These are phyloP conservation scores for Leccinellum rugosiceps DNA, from an alignment of 768 basidiomycete species.

Conservation along the genomic window DNA sequence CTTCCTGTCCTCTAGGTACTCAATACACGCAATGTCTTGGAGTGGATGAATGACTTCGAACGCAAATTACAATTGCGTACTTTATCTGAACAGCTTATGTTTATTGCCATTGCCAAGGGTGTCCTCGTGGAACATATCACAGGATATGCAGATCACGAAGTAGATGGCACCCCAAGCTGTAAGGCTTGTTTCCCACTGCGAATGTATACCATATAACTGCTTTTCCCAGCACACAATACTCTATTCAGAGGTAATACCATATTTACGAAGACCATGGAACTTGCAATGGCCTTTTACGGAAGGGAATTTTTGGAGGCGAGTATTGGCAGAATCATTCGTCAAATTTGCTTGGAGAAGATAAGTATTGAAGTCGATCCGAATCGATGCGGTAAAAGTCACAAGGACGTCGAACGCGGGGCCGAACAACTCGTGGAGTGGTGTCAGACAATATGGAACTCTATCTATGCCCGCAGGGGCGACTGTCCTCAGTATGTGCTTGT, in stretches of 20 bases:
- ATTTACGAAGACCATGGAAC: constrained; percentile 73
- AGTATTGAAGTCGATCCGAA: constrained; percentile 81
- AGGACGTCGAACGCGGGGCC: constrained; percentile 63
- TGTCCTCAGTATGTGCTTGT: constrained; percentile 65
- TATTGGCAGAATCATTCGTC: constrained; percentile 67
- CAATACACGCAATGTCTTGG: constrained; percentile 64
- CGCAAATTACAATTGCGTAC: constrained; percentile 63
- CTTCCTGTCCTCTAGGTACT: constrained; percentile 12
- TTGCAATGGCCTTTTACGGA: constrained; percentile 82
- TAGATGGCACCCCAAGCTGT: constrained; percentile 68
- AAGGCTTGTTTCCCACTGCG: constrained; percentile 23
- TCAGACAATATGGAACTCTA: constrained; percentile 75
- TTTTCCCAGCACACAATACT: constrained; percentile 62
- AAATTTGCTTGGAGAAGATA: constrained; percentile 68
- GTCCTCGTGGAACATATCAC: constrained; percentile 65
- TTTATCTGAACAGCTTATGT: constrained; percentile 57
- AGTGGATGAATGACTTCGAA: constrained; percentile 74
- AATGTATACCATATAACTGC: background rate
- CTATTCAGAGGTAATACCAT: constrained; percentile 68
- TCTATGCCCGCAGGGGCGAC: constrained; percentile 67
- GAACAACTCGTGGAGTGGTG: constrained; percentile 76
- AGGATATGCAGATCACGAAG: constrained; percentile 65
- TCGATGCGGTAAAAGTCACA: constrained; percentile 56
- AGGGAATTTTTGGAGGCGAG: constrained; percentile 75
- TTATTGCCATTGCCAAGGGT: constrained; percentile 66